phyloP scores from a whole-genome alignment of 2,329 filamentous ascomycete genomes.

The Fusarium torreyae region DNA sequence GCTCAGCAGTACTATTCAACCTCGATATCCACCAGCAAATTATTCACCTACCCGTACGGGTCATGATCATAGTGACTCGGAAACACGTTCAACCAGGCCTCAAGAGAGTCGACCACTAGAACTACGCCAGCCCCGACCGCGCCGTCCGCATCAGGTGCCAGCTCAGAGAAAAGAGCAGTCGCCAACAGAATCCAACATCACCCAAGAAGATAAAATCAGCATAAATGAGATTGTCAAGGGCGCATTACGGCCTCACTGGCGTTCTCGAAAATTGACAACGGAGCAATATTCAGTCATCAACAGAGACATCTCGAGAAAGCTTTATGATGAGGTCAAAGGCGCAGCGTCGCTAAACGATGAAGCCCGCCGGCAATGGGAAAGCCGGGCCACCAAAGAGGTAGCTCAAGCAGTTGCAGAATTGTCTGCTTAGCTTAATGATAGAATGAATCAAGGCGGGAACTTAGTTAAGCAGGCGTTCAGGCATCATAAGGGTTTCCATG shows the following conservation, averaged over 20 bases:
- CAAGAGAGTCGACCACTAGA: constrained; percentile 60
- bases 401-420: constrained; percentile 77
- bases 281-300: constrained; percentile 96
- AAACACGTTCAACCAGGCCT: constrained; percentile 37
- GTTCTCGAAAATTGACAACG: constrained; percentile 82
- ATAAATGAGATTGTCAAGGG: constrained; percentile 90
- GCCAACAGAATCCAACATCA: constrained; percentile 76
- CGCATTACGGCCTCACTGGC: constrained; percentile 87
- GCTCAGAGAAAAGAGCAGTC: constrained; percentile 74
- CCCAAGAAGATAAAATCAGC: constrained; percentile 87
- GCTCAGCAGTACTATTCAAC: constrained; percentile 80
- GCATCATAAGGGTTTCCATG: constrained; percentile 48
- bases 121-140: constrained; percentile 67
- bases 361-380: constrained; percentile 79
- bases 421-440: constrained; percentile 62
- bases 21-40: constrained; percentile 81
- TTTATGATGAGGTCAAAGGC: constrained; percentile 80
- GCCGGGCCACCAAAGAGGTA: constrained; percentile 83
- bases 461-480: constrained; percentile 53
- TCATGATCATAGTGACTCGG: constrained; percentile 43
- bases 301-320: constrained; percentile 85
- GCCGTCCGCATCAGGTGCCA: constrained; percentile 59
- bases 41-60: constrained; percentile 70
- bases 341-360: constrained; percentile 74
- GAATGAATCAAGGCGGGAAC: constrained; percentile 41